Percentiles rank a stretch among this genome's conserved stretches.
Conservation (phyloP, 345 rosid genomes). For the Excoecaria agallocha region DNA sequence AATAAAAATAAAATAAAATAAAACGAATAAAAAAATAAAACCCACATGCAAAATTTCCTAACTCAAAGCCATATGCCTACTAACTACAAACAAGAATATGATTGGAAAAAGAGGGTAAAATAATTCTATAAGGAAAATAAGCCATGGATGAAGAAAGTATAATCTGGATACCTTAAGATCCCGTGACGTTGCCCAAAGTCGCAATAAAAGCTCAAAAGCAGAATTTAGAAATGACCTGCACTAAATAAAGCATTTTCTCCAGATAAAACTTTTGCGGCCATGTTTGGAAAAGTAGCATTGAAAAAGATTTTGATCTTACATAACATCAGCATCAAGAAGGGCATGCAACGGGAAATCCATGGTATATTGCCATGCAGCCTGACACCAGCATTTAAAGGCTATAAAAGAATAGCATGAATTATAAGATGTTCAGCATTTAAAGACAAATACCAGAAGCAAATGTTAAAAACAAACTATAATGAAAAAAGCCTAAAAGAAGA, state of each 20-base stretch:
- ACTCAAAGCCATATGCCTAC: neutral
- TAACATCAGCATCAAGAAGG: conserved; percentile 77
- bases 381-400: conserved; percentile 99
- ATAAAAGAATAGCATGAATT: conserved; percentile 32
- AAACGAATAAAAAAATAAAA: neutral
- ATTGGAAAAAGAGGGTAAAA: neutral
- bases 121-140: neutral
- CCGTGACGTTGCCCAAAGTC: conserved; percentile 89
- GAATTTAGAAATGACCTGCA: conserved; percentile 90
- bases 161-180: conserved; percentile 68
- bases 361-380: conserved; percentile 73
- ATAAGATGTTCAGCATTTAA: conserved; percentile 20
- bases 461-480: neutral
- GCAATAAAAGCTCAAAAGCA: conserved; percentile 86
- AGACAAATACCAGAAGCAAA: conserved; percentile 3
- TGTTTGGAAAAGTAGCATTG: conserved; percentile 18
- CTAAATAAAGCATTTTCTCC: conserved; percentile 25
- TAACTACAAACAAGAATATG: neutral
- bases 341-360: conserved; percentile 60
- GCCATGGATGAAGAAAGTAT: neutral
- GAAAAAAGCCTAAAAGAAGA: neutral
- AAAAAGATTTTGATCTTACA: conserved; percentile 55
- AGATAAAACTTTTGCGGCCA: conserved; percentile 8
- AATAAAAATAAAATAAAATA: neutral
- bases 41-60: neutral